Evolutionary conservation across 345 rosid genomes (phyloP).

Genomic region (Boechera retrofracta): DNA sequence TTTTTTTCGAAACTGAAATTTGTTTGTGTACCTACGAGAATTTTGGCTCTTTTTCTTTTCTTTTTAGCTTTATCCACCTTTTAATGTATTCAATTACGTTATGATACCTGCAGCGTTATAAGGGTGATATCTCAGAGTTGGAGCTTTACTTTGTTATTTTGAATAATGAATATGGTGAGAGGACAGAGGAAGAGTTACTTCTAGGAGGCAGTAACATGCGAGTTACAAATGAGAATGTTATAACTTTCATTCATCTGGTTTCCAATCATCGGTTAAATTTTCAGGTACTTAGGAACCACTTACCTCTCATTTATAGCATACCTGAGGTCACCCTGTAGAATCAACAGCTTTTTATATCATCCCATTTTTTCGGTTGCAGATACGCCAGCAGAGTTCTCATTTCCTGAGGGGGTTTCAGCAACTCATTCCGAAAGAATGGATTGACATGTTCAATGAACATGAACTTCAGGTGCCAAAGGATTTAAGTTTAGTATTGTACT

Average conservation of each 20-base stretch:
- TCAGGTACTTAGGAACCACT: slow-evolving; percentile 59
- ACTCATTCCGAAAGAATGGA: slow-evolving; percentile 93
- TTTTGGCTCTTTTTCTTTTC: slow-evolving; percentile 9
- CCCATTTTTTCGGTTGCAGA: slow-evolving; percentile 52
- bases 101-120: slow-evolving; percentile 67
- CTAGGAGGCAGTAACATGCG: slow-evolving; percentile 81
- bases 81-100: slow-evolving; percentile 12
- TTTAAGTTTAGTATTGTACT: slow-evolving; percentile 9
- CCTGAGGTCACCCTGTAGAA: slow-evolving; percentile 22
- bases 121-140: slow-evolving; percentile 78
- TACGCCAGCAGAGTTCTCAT: slow-evolving; percentile 93
- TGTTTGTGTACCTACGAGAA: not conserved
- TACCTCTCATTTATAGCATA: slow-evolving; percentile 24
- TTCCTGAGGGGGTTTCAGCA: slow-evolving; percentile 96
- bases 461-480: slow-evolving; percentile 81
- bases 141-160: slow-evolving; percentile 94
- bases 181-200: slow-evolving; percentile 91
- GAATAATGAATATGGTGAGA: slow-evolving; percentile 97
- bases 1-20: not conserved
- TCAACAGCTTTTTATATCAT: slow-evolving; percentile 30
- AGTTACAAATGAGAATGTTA: slow-evolving; percentile 90
- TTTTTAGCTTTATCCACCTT: not conserved
- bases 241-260: slow-evolving; percentile 90
- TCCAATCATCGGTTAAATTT: slow-evolving; percentile 94
- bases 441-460: slow-evolving; percentile 97